A percentile compares a stretch with the other conserved stretches of the same genome.
These are phyloP conservation scores for Hypoxylon sp. DNA, from an alignment of 2,329 filamentous ascomycete genomes.

Conservation along the genomic window DNA sequence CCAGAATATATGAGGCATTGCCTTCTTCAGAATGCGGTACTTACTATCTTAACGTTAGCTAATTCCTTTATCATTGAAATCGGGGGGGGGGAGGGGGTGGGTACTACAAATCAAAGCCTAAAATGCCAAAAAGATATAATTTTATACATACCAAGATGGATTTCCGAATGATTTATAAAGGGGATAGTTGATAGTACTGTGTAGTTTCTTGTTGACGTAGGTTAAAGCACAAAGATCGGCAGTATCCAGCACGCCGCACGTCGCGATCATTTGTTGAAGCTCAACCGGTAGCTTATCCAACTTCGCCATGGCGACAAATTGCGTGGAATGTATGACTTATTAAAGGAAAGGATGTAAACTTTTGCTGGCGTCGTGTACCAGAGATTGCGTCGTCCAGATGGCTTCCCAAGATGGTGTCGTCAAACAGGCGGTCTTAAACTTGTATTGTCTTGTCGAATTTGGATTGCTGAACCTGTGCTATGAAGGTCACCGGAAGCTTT, in stretches of 20 bases:
- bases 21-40: too few relatives aligned
- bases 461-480: not conserved
- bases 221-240: not conserved
- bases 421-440: not conserved
- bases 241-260: not conserved
- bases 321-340: not conserved
- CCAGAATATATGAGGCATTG: too few relatives aligned
- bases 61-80: too few relatives aligned
- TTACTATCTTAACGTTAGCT: too few relatives aligned
- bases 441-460: not conserved
- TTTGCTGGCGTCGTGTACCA: not conserved
- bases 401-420: not conserved
- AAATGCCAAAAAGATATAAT: too few relatives aligned
- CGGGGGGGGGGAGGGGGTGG: too few relatives aligned
- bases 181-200: not conserved
- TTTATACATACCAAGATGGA: too few relatives aligned
- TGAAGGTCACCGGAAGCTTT: not conserved
- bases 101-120: too few relatives aligned
- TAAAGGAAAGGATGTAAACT: not conserved
- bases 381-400: not conserved
- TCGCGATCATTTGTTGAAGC: not conserved
- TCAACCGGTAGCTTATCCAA: not conserved
- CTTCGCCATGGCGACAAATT: not conserved
- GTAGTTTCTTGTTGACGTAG: not conserved
- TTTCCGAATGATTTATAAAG: not conserved